Base-by-base conservation (phyloP, 805 yeast genomes). In the Torulaspora franciscae region DNA sequence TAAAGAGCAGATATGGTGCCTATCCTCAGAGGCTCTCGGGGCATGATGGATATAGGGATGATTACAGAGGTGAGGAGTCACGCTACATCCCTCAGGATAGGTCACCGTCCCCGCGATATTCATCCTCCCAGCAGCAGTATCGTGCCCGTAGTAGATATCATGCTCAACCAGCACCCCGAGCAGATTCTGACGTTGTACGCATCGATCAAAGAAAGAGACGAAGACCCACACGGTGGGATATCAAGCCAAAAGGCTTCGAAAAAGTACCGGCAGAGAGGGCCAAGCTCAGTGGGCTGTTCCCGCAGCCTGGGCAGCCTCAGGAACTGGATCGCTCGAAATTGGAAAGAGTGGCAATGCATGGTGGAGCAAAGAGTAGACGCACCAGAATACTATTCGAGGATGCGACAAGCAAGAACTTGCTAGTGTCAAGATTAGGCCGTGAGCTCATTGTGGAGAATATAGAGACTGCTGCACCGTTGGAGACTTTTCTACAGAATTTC, bases 271-370 rank as follows among this genome's bases (percentile, higher is more conserved):
- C 93, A 0, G 85, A 81, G 49, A 71, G 83, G 48, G 95, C 93
- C 5, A 88, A 87, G 56, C 66, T 84, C 13, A 76, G 87, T 1
- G 95, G 95, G 0, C 62, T 85, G 2, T 88, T 87, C 56, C 87
- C 90, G 2, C 68, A 77, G 13, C 91, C 93, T 1, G 89, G 89
- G 3, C 73, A 71, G 50, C 80, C 80, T 0, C 61, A 55, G 47
- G 57, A 55, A 13, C 46, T 66, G 24, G 68, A 66, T 43, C 58
- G 59, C 6, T 40, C 36, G 7, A 7, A 71, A 26, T 22, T 52
- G 17, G 54, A 48, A 25, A 47, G 50, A 37, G 51, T 53, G 6
- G 50, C 45, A 2, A 29, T 38, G 6, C 49, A 48, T 15, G 52
- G 53, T 10, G 55, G 53, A 3, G 43, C 46, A 3, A 46, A 50